phyloP scores from a whole-genome alignment of 1,284 basidiomycete genomes.

The Amylostereum areolatum region DNA sequence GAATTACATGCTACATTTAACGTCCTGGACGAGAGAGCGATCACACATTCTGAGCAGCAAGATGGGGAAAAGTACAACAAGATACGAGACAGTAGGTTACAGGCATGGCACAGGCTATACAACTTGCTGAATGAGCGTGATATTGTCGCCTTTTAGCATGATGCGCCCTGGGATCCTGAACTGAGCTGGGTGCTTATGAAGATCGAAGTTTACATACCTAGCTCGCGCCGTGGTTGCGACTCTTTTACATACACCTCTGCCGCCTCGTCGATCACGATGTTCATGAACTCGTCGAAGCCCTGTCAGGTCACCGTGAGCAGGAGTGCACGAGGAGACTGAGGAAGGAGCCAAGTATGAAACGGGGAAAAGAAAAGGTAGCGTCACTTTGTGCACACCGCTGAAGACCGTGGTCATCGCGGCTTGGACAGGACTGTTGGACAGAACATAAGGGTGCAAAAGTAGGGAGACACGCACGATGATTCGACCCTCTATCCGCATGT shows the following conservation, averaged over 20 bases:
- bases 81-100: conserved; percentile 5
- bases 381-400: background rate
- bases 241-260: conserved; percentile 90
- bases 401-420: conserved; percentile 8
- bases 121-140: conserved; percentile 86
- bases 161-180: conserved; percentile 66
- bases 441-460: background rate
- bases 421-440: conserved; percentile 23
- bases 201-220: conserved; percentile 46
- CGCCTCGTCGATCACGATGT: conserved; percentile 94
- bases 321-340: conserved; percentile 4
- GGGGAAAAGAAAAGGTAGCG: background rate
- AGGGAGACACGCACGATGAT: conserved; percentile 77
- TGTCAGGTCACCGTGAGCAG: conserved; percentile 27
- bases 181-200: conserved; percentile 1
- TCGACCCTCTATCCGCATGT: conserved; percentile 94
- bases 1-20: conserved; percentile 9
- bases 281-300: conserved; percentile 99
- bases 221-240: conserved; percentile 74
- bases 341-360: conserved; percentile 1
- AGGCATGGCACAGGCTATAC: conserved; percentile 18
- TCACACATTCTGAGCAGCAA: conserved; percentile 1
- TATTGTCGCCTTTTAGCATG: conserved; percentile 93
- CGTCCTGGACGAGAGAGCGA: background rate
- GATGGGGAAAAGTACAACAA: conserved; percentile 7